These are phyloP conservation scores for Penicillium angulare DNA, from an alignment of 495 filamentous ascomycete species.

Conservation along the genomic window DNA sequence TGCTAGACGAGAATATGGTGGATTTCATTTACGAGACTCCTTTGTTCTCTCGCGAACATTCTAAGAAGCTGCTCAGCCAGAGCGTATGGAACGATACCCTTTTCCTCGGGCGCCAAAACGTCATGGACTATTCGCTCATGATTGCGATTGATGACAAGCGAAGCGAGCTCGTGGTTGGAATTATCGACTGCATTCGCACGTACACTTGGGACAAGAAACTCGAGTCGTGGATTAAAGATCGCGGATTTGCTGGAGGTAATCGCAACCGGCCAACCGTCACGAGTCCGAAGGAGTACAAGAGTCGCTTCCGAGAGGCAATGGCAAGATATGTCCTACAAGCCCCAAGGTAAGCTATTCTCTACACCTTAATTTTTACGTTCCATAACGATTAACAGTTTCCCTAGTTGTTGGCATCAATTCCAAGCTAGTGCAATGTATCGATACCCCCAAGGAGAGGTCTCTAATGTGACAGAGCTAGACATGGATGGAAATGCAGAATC, in stretches of 20 bases:
- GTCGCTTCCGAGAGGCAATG: slow-evolving; percentile 95
- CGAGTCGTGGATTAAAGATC: slow-evolving; percentile 97
- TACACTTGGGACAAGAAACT: slow-evolving; percentile 99
- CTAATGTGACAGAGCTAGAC: slow-evolving; percentile 23
- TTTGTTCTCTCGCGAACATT: slow-evolving; percentile 89
- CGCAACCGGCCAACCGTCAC: slow-evolving; percentile 94
- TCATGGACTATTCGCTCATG: slow-evolving; percentile 99
- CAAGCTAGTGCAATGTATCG: slow-evolving; percentile 50
- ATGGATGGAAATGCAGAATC: slow-evolving; percentile 13
- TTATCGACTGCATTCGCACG: slow-evolving; percentile 97
- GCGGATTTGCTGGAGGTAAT: slow-evolving; percentile 78
- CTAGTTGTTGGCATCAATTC: slow-evolving; percentile 72
- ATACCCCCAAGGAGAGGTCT: slow-evolving; percentile 34
- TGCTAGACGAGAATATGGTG: slow-evolving; percentile 98
- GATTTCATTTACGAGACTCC: slow-evolving; percentile 98
- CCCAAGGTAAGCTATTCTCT: slow-evolving; percentile 61
- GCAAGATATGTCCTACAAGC: slow-evolving; percentile 79
- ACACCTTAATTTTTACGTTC: not conserved
- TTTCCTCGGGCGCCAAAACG: slow-evolving; percentile 86
- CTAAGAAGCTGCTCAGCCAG: slow-evolving; percentile 80
- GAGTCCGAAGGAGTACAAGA: slow-evolving; percentile 96
- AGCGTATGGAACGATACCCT: slow-evolving; percentile 95
- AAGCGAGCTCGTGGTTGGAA: slow-evolving; percentile 91
- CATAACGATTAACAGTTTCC: not conserved
- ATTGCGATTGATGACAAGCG: slow-evolving; percentile 89